These are phyloP conservation scores for Phlebiopsis flavidoalba DNA, from an alignment of 768 basidiomycete species.

Conservation along the genomic window DNA sequence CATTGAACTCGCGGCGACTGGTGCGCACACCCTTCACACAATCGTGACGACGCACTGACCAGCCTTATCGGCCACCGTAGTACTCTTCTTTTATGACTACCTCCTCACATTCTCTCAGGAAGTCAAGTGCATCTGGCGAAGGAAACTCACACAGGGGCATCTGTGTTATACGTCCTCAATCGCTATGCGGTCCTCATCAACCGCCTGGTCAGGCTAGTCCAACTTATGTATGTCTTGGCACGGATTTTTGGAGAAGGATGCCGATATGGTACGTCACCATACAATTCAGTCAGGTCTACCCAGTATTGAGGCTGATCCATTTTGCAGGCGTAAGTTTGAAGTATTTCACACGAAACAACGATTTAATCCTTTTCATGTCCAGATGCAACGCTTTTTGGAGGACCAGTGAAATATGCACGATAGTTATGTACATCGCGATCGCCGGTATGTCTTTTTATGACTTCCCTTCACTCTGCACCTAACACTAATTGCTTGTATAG, in stretches of 20 bases:
- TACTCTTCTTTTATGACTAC: conserved; percentile 6
- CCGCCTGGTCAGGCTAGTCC: not conserved
- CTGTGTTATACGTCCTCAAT: conserved; percentile 7
- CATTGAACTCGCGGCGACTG: not conserved
- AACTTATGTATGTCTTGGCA: not conserved
- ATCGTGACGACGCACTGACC: not conserved
- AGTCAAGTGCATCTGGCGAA: conserved; percentile 2
- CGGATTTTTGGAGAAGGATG: not conserved
- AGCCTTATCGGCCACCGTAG: not conserved
- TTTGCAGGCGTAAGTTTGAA: not conserved
- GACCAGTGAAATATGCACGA: conserved; percentile 1
- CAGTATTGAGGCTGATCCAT: not conserved
- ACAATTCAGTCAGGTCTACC: not conserved
- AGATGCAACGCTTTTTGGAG: conserved; percentile 2
- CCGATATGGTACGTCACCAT: not conserved
- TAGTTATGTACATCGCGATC: conserved; percentile 2
- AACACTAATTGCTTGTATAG: not conserved
- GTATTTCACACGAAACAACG: not conserved
- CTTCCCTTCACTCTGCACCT: not conserved
- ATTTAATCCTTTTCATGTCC: not conserved
- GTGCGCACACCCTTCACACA: not conserved
- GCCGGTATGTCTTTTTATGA: not conserved
- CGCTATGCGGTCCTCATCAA: conserved; percentile 5
- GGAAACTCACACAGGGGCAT: not conserved
- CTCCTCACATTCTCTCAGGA: conserved; percentile 9